These are phyloP conservation scores for Auriscalpium microsporum DNA, from an alignment of 768 basidiomycete species.

Conservation along the genomic window DNA sequence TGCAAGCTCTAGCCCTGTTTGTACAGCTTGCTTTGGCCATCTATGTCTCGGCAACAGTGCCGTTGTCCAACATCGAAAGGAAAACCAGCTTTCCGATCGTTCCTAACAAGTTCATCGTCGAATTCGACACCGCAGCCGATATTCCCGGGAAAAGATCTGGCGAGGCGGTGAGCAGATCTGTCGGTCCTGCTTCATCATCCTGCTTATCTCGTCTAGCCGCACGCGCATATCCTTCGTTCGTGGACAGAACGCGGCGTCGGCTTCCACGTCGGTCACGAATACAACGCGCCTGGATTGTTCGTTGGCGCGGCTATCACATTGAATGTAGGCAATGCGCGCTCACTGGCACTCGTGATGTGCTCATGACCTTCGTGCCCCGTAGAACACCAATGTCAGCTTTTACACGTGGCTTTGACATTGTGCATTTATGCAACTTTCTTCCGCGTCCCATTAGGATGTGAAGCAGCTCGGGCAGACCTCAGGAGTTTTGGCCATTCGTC, in stretches of 20 bases:
- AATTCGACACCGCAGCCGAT: background rate
- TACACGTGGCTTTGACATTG: no score
- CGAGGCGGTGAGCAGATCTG: background rate
- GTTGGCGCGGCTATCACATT: slow-evolving; percentile 9
- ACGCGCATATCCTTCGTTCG: background rate
- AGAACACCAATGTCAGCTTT: no score
- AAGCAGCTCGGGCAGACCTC: slow-evolving; percentile 33
- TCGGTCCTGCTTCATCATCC: background rate
- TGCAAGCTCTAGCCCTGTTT: no score
- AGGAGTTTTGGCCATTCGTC: slow-evolving; percentile 53
- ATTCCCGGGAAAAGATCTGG: background rate
- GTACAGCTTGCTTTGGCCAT: no score
- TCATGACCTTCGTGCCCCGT: no score
- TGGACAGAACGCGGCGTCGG: background rate
- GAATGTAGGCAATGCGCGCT: slow-evolving; percentile 35
- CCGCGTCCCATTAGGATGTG: slow-evolving; percentile 34
- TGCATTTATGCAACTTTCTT: no score
- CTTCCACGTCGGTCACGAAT: background rate
- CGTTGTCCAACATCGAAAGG: background rate
- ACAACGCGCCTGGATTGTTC: background rate
- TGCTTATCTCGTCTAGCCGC: background rate
- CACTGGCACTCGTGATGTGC: no score
- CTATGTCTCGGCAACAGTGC: no score
- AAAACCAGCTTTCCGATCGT: background rate
- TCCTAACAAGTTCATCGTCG: background rate